These are phyloP conservation scores for Elongisporangium anandrum DNA, from an alignment of 352 stramenopile genomes.

Conservation along the genomic window DNA sequence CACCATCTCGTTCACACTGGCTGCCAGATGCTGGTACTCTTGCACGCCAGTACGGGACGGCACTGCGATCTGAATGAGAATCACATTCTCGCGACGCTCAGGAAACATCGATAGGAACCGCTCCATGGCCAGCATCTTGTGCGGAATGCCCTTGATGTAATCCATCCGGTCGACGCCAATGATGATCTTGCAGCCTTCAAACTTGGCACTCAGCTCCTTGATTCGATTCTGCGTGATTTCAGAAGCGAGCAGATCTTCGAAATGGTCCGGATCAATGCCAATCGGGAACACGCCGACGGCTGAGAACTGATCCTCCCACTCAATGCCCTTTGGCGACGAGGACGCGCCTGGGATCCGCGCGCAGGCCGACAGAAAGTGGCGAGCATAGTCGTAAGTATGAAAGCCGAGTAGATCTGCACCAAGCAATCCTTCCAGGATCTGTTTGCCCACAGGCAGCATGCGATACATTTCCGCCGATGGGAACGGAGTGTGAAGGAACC, in stretches of 20 bases:
- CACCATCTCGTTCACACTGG: conserved; percentile 86
- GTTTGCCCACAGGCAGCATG: conserved; percentile 68
- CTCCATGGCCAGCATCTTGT: conserved; percentile 85
- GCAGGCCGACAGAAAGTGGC: conserved; percentile 80
- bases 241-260: conserved; percentile 52
- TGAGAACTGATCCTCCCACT: conserved; percentile 77
- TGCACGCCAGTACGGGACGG: conserved; percentile 78
- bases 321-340: conserved; percentile 77
- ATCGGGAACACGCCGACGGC: conserved; percentile 81
- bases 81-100: conserved; percentile 89
- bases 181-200: conserved; percentile 75
- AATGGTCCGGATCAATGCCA: conserved; percentile 83
- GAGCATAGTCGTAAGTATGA: conserved; percentile 86
- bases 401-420: conserved; percentile 81
- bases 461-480: conserved; percentile 84
- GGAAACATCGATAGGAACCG: conserved; percentile 78
- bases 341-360: conserved; percentile 64
- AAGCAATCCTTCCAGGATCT: conserved; percentile 77
- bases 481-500: conserved; percentile 88
- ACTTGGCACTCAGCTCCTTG: conserved; percentile 52
- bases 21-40: conserved; percentile 81
- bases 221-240: conserved; percentile 55
- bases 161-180: conserved; percentile 86
- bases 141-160: conserved; percentile 87
- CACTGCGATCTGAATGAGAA: conserved; percentile 94